These are phyloP conservation scores for Aspergillus sp. DNA, from an alignment of 2,329 filamentous ascomycete species.

Conservation along the genomic window DNA sequence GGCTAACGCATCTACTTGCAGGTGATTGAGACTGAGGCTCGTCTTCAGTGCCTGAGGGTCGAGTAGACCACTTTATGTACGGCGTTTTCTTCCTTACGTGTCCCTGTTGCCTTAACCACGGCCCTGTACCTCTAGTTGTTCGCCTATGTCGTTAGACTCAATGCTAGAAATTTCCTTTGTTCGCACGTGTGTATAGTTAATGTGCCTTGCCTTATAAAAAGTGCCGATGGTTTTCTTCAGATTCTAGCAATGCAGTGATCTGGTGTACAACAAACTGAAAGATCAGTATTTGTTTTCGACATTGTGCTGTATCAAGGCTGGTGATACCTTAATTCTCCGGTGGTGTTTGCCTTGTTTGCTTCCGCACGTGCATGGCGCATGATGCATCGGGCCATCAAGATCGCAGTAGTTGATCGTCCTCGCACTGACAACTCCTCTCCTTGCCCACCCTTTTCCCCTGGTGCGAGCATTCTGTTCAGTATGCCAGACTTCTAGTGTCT, in stretches of 20 bases:
- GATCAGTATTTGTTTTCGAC: too few species aligned
- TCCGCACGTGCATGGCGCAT: conserved; percentile 9
- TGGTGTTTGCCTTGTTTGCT: conserved; percentile 24
- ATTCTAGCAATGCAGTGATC: background rate
- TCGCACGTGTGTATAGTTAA: background rate
- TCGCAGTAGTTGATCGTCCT: background rate
- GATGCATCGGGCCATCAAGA: conserved; percentile 4
- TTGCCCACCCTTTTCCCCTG: background rate
- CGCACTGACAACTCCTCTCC: background rate
- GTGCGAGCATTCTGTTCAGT: background rate
- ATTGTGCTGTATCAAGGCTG: background rate
- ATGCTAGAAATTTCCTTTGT: conserved; percentile 33
- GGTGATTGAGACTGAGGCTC: conserved; percentile 87
- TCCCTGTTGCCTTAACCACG: conserved; percentile 28
- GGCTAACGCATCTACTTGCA: conserved; percentile 35
- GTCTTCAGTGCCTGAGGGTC: conserved; percentile 81
- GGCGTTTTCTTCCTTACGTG: conserved; percentile 29
- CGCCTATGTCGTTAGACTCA: conserved; percentile 34
- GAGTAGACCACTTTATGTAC: conserved; percentile 52
- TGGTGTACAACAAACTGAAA: background rate
- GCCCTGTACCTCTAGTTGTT: conserved; percentile 41
- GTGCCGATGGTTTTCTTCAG: background rate
- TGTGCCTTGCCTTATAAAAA: background rate
- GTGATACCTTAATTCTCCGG: background rate
- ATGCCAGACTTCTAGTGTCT: conserved; percentile 4